Base-by-base conservation (phyloP, 1,139 yeast species). In the Meyerozyma carpophila region DNA sequence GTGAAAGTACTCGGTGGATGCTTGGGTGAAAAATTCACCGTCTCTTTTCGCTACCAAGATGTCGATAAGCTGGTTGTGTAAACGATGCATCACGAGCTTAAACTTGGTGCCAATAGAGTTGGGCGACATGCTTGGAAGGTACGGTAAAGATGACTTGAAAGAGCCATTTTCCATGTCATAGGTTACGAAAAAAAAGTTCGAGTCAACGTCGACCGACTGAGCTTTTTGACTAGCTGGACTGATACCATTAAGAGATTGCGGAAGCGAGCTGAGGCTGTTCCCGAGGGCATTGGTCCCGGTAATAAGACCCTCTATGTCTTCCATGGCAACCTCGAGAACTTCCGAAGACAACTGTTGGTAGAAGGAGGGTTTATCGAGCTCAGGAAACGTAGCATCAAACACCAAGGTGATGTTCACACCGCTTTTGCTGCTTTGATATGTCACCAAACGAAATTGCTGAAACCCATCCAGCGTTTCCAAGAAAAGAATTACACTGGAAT, bases 81-180 rank as follows among this genome's bases (percentile, higher is more conserved):
- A 56, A 46, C 65, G 65, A 40, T 63, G 65, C 53, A 71, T 62
- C 5, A 70, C 69, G 42, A 60, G 61, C 44, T 56, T 55, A 41
- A 52, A 57, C 42, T 51, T 53, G 25, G 27, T 16, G 44, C 43
- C 2, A 47, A 20, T 43, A 44, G 20, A 48, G 43, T 34, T 45
- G 50, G 25, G 44, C n/a, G 44, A 29, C 11, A 53, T 54, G 25
- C 47, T 39, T 3, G 71, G 72, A 40, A 71, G 53, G 46, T 57
- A 67, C 4, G 77, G 77, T 10, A 73, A 57, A 8, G 77, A 72
- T 4, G 75, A 60, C 44, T 68, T 66, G 41, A 68, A 53, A 43
- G 55, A 53, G 3, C 55, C 51, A 13, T 59, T 61, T 4, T 44
- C 44, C 5, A 51, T 47, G 46, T 70, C 72, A 44, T 59, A 67